These are phyloP conservation scores for Trametes villosa DNA, from an alignment of 768 basidiomycete genomes.

Conservation along the genomic window DNA sequence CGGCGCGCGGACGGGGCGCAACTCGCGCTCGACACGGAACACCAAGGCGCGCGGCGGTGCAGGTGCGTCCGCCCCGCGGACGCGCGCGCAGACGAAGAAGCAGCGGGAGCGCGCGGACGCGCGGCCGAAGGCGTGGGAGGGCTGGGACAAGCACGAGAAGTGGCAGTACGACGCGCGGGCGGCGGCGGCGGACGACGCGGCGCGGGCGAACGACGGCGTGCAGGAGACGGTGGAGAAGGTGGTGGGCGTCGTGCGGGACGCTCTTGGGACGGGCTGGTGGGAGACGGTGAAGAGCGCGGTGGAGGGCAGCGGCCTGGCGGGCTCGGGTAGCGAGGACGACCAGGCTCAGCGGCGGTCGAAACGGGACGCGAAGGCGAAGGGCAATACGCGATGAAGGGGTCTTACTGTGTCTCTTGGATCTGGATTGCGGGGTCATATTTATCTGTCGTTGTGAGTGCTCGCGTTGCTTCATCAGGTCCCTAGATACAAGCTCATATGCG, in stretches of 20 bases:
- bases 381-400: constrained; percentile 2
- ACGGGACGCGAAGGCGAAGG: constrained; percentile 9
- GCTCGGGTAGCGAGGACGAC: background rate
- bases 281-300: constrained; percentile 38
- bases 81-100: constrained; percentile 18
- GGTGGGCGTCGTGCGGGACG: constrained; percentile 47
- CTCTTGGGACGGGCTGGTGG: constrained; percentile 45
- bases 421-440: background rate
- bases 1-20: constrained; percentile 16
- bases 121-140: constrained; percentile 64
- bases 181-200: constrained; percentile 29
- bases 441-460: background rate
- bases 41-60: constrained; percentile 29
- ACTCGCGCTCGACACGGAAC: constrained; percentile 13
- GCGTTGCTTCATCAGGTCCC: too few species aligned
- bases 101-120: constrained; percentile 16
- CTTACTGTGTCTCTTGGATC: background rate
- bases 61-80: constrained; percentile 5
- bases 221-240: constrained; percentile 48
- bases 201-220: constrained; percentile 22
- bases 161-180: constrained; percentile 53
- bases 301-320: constrained; percentile 16
- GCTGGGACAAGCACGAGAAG: constrained; percentile 61
- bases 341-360: constrained; percentile 1
- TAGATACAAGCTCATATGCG: background rate